A percentile compares a stretch with the other conserved stretches of the same genome.
phyloP scores from a whole-genome alignment of 805 yeast species.

The Groenewaldozyma tartarivorans region DNA sequence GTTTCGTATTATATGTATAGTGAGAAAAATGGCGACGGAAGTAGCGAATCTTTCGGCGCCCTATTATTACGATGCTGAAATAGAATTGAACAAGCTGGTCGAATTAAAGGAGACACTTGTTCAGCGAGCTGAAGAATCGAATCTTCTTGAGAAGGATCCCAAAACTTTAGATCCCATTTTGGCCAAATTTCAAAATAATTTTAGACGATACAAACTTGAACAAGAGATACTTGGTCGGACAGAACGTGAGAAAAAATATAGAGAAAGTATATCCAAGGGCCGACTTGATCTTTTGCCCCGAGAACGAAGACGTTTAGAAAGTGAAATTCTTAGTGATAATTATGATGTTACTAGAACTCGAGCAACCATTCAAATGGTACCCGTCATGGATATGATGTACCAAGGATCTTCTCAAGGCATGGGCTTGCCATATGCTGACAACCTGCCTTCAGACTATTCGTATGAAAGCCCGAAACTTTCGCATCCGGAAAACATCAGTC shows the following conservation, averaged over 20 bases:
- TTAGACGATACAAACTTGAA: slow-evolving; percentile 8
- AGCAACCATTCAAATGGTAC: too few relatives aligned
- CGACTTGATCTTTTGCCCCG: not conserved
- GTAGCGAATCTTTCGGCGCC: too few relatives aligned
- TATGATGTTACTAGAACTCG: not conserved
- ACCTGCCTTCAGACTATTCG: not conserved
- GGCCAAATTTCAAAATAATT: slow-evolving; percentile 7
- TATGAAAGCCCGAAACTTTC: not conserved
- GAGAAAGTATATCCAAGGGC: not conserved
- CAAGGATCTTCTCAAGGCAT: not conserved
- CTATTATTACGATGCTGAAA: slow-evolving; percentile 11
- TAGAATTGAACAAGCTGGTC: slow-evolving; percentile 11
- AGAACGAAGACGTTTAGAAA: not conserved
- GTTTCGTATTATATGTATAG: too few relatives aligned
- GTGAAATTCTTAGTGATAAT: not conserved
- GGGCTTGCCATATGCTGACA: not conserved
- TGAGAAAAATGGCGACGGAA: too few relatives aligned
- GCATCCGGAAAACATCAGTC: not conserved
- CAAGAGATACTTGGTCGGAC: slow-evolving; percentile 3
- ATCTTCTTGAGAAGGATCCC: slow-evolving; percentile 6
- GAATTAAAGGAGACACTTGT: slow-evolving; percentile 11
- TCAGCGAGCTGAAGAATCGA: slow-evolving; percentile 10
- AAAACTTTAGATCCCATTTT: slow-evolving; percentile 4
- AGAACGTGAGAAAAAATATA: not conserved
- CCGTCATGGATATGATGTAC: too few relatives aligned